Evolutionary conservation across 176 grass and related monocot species (phyloP).

Genomic region (Phragmites australis): DNA sequence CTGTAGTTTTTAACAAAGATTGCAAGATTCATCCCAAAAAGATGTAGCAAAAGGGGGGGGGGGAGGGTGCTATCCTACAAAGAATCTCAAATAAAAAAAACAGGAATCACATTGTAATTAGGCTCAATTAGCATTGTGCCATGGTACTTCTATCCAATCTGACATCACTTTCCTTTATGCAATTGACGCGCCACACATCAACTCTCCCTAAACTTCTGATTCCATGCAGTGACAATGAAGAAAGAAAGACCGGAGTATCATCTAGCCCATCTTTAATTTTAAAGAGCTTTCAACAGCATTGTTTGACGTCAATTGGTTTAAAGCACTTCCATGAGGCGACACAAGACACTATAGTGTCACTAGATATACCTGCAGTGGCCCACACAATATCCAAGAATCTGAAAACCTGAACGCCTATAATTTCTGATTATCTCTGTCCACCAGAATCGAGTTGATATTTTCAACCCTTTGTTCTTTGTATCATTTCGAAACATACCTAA

Average conservation of each 20-base stretch:
- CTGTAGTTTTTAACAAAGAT: conserved; percentile 22
- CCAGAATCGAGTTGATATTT: conserved; percentile 42
- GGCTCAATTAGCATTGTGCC: background rate
- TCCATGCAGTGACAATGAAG: background rate
- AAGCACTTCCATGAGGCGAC: conserved; percentile 23
- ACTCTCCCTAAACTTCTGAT: background rate
- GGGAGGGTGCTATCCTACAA: background rate
- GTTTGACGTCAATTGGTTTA: conserved; percentile 28
- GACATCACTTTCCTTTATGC: background rate
- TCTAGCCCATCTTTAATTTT: conserved; percentile 20
- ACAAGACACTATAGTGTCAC: conserved; percentile 7
- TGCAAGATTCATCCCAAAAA: conserved; percentile 9
- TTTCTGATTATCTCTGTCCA: conserved; percentile 41
- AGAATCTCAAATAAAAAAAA: background rate
- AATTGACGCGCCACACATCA: background rate
- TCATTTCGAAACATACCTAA: conserved; percentile 48
- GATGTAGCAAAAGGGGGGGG: background rate
- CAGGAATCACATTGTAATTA: background rate
- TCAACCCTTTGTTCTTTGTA: conserved; percentile 36
- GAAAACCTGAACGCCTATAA: conserved; percentile 53
- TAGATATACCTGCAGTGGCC: conserved; percentile 17
- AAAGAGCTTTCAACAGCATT: background rate
- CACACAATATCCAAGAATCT: conserved; percentile 63
- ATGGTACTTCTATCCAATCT: background rate
- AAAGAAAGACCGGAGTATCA: conserved; percentile 9